A percentile compares a stretch with the other conserved stretches of the same genome.
phyloP scores from a whole-genome alignment of 768 basidiomycete species.

The Boletus pseudopeckii region DNA sequence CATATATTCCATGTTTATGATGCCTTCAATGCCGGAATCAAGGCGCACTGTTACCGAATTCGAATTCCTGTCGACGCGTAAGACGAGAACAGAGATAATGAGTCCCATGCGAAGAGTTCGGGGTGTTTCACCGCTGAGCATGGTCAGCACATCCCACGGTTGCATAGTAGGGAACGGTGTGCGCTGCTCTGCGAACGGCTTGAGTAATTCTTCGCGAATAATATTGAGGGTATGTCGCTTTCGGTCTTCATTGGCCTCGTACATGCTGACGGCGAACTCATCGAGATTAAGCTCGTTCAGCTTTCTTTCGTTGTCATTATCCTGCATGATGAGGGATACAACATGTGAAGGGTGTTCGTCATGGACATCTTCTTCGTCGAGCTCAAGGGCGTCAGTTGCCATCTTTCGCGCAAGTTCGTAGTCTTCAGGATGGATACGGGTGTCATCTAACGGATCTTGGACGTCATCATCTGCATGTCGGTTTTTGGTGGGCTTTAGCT shows the following conservation, averaged over 20 bases:
- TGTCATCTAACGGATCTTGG: constrained; percentile 89
- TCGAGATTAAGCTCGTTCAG: constrained; percentile 89
- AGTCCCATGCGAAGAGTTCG: constrained; percentile 74
- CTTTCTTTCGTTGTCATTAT: constrained; percentile 73
- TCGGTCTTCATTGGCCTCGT: constrained; percentile 74
- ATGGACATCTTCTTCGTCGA: constrained; percentile 96
- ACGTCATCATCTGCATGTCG: constrained; percentile 61
- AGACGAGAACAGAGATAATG: constrained; percentile 73
- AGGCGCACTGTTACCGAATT: constrained; percentile 63
- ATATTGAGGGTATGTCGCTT: constrained; percentile 89
- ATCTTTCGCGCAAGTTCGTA: constrained; percentile 98
- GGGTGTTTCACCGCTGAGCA: constrained; percentile 91
- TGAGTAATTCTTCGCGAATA: constrained; percentile 81
- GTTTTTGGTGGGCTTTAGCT: constrained; percentile 58
- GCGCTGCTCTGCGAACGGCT: constrained; percentile 78
- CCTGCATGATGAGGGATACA: constrained; percentile 81
- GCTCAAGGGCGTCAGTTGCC: constrained; percentile 94
- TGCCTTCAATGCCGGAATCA: constrained; percentile 92
- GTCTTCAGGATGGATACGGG: constrained; percentile 95
- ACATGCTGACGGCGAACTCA: constrained; percentile 92
- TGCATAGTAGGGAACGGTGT: constrained; percentile 57
- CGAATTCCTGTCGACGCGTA: constrained; percentile 43
- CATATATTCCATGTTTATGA: constrained; percentile 60
- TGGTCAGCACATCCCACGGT: constrained; percentile 83
- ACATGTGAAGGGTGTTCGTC: constrained; percentile 90